Conservation (phyloP, 345 rosid genomes). For the Cardamine occulta region DNA sequence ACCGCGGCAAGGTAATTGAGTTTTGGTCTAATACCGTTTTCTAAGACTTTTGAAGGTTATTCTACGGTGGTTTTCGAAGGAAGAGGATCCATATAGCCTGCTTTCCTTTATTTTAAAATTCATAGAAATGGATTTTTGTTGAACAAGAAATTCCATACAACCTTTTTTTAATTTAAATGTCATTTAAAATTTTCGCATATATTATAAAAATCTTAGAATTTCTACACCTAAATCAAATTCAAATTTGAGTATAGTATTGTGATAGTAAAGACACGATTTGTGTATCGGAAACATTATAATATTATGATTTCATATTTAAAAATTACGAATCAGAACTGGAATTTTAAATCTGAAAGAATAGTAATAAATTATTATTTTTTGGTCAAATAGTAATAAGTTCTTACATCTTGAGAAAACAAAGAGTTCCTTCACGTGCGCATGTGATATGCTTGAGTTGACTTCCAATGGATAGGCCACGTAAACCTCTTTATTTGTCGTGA, state of each 20-base stretch:
- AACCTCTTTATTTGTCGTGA: constrained; percentile 35
- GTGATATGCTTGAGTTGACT: constrained; percentile 40
- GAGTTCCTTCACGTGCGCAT: constrained; percentile 23
- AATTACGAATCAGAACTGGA: background rate
- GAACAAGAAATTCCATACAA: background rate
- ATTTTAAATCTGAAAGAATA: background rate
- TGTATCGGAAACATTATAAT: background rate
- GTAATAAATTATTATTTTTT: no score
- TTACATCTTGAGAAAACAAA: background rate
- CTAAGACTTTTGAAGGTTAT: no score
- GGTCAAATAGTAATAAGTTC: background rate
- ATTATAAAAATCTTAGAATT: no score
- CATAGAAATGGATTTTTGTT: background rate
- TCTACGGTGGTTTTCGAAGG: no score
- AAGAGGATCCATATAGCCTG: no score
- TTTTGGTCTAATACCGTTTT: no score
- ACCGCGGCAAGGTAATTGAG: background rate
- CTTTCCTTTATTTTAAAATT: no score
- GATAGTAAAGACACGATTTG: constrained; percentile 1
- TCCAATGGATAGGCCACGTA: constrained; percentile 29
- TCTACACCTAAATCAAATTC: background rate
- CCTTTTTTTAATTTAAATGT: no score
- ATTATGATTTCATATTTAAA: background rate
- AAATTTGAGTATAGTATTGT: background rate
- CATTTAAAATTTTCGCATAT: background rate